Conservation (phyloP, 352 stramenopile genomes). For the Thraustotheca clavata region DNA sequence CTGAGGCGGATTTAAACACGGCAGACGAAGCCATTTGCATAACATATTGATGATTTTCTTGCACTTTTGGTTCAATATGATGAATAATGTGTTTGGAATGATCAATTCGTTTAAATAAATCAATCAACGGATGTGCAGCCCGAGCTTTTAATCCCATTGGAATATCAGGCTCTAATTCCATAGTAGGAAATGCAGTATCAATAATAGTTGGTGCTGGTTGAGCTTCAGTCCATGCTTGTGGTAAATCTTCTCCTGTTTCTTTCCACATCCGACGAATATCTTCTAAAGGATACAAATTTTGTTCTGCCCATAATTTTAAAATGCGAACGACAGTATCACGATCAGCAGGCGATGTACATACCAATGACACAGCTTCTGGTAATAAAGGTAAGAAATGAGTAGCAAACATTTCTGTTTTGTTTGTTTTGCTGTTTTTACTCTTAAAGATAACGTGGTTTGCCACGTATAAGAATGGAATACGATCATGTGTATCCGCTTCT, state of each 20-base stretch:
- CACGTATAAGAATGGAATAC: conserved; percentile 74
- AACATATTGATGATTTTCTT: conserved; percentile 46
- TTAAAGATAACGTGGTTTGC: conserved; percentile 81
- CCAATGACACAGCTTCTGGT: conserved; percentile 65
- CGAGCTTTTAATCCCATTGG: conserved; percentile 72
- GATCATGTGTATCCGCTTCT: conserved; percentile 67
- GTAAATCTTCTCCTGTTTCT: conserved; percentile 65
- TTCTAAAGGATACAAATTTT: conserved; percentile 42
- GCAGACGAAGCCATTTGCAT: conserved; percentile 37
- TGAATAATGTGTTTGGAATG: conserved; percentile 56
- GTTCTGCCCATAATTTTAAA: conserved; percentile 70
- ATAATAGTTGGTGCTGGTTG: not conserved
- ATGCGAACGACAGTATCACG: conserved; percentile 62
- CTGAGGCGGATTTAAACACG: conserved; percentile 38
- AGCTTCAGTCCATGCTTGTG: conserved; percentile 21
- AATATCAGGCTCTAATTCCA: conserved; percentile 35
- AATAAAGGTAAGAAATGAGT: conserved; percentile 30
- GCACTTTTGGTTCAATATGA: conserved; percentile 50
- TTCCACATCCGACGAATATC: conserved; percentile 70
- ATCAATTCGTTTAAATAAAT: conserved; percentile 76
- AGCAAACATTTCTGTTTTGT: conserved; percentile 8
- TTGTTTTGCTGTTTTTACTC: conserved; percentile 32
- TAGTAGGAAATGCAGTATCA: conserved; percentile 27
- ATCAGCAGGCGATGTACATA: conserved; percentile 79
- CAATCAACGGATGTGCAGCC: conserved; percentile 59